Evolutionary conservation across 306 rosid species (phyloP).

Genomic region (Alnus rubra): DNA sequence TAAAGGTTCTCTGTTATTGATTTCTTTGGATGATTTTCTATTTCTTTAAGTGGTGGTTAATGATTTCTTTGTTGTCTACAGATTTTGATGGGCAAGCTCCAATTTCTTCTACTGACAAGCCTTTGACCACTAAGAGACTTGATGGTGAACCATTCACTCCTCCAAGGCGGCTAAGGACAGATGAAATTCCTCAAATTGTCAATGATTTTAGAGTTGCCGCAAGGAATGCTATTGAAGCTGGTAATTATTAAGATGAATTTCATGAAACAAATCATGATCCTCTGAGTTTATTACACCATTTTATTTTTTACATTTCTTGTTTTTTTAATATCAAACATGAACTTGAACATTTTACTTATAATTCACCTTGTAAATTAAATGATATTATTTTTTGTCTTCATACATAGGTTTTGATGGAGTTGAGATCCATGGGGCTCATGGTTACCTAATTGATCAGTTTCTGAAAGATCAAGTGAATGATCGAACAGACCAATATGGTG

Average conservation of each 20-base stretch:
- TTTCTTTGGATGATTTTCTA: too few species aligned
- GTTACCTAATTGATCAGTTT: slow-evolving; percentile 68
- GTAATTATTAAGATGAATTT: slow-evolving; percentile 15
- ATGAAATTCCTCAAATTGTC: slow-evolving; percentile 53
- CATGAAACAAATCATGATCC: slow-evolving; percentile 3
- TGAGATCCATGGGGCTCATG: slow-evolving; percentile 71
- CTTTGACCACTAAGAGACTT: slow-evolving; percentile 30
- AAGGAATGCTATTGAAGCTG: slow-evolving; percentile 63
- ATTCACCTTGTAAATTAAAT: too few species aligned
- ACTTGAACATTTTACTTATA: too few species aligned
- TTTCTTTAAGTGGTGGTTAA: neutral
- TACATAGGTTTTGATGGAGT: slow-evolving; percentile 73
- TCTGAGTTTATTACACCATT: too few species aligned
- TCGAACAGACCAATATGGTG: slow-evolving; percentile 65
- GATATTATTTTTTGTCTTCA: too few species aligned
- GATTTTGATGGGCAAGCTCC: slow-evolving; percentile 55
- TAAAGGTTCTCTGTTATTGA: too few species aligned
- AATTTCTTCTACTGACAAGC: slow-evolving; percentile 58
- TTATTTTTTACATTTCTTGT: too few species aligned
- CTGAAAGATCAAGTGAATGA: slow-evolving; percentile 63
- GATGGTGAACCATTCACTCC: slow-evolving; percentile 42
- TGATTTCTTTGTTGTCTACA: slow-evolving; percentile 8
- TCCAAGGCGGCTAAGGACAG: slow-evolving; percentile 48
- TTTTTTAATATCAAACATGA: too few species aligned
- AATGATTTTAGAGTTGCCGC: slow-evolving; percentile 56